phyloP scores from a whole-genome alignment of 2,329 filamentous ascomycete genomes.

The Penicillium sp. region DNA sequence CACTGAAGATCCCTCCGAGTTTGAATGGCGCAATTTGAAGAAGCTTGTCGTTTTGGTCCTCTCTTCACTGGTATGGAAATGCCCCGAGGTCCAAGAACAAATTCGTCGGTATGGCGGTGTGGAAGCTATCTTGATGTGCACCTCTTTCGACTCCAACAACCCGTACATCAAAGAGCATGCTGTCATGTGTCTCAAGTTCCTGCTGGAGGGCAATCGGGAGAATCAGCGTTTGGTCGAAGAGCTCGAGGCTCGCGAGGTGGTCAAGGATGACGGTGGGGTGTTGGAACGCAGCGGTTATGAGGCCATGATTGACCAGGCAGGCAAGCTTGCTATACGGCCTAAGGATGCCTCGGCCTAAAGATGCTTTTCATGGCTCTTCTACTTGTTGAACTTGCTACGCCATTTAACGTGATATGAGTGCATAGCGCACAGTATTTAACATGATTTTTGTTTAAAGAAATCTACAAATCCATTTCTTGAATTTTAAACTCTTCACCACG shows the following conservation, averaged over 20 bases:
- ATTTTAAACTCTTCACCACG: neutral
- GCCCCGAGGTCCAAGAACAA: conserved; percentile 82
- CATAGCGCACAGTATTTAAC: neutral
- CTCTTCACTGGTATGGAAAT: conserved; percentile 86
- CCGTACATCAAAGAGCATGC: conserved; percentile 92
- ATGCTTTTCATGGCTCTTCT: conserved; percentile 18
- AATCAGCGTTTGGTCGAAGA: conserved; percentile 61
- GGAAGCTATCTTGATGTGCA: conserved; percentile 86
- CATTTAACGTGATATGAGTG: conserved; percentile 7
- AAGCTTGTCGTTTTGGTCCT: conserved; percentile 90
- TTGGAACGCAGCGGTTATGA: conserved; percentile 52
- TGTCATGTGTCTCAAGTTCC: conserved; percentile 82
- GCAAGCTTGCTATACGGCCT: conserved; percentile 50
- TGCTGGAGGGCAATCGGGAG: conserved; percentile 58
- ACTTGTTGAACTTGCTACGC: neutral
- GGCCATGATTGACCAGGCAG: conserved; percentile 50
- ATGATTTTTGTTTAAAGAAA: neutral
- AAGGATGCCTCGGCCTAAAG: conserved; percentile 45
- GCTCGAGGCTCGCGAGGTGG: conserved; percentile 53
- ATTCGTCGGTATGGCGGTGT: conserved; percentile 85
- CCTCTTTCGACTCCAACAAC: conserved; percentile 89
- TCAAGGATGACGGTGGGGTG: conserved; percentile 48
- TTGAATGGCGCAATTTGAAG: conserved; percentile 83
- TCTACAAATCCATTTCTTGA: neutral
- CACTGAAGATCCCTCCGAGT: conserved; percentile 68